A percentile compares a stretch with the other conserved stretches of the same genome.
Conservation (phyloP, 1,284 basidiomycete species). For the Ceratobasidium sp. region DNA sequence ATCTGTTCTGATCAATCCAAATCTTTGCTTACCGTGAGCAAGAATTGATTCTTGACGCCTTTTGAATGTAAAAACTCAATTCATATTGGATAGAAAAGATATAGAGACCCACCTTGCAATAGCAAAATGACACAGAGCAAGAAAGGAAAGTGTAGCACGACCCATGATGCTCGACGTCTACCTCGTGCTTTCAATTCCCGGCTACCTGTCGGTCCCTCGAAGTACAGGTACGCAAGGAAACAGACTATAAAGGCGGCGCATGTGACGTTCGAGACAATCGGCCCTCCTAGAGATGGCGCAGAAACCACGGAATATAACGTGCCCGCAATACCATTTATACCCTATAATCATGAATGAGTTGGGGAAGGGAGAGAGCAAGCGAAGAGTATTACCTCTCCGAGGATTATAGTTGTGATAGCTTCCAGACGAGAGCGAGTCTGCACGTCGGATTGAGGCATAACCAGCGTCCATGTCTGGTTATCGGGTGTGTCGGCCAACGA, state of each 20-base stretch:
- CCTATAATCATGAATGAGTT: background rate
- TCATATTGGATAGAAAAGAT: background rate
- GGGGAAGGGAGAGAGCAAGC: too few relatives aligned
- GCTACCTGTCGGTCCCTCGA: background rate
- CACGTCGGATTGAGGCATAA: slow-evolving; percentile 10
- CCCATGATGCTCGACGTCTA: background rate
- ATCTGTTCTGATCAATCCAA: too few relatives aligned
- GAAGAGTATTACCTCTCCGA: slow-evolving; percentile 32
- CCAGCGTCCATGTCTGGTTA: background rate
- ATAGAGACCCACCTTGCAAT: background rate
- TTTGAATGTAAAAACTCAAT: background rate
- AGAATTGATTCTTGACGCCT: slow-evolving; percentile 22
- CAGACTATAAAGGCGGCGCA: slow-evolving; percentile 10
- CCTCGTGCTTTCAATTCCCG: background rate
- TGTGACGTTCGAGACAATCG: background rate
- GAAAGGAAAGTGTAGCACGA: slow-evolving; percentile 7
- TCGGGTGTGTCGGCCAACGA: background rate
- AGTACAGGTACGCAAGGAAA: slow-evolving; percentile 26
- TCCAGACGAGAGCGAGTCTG: background rate
- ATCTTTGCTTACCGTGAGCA: background rate
- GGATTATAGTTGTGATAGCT: slow-evolving; percentile 17
- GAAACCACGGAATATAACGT: background rate
- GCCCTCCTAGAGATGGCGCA: background rate
- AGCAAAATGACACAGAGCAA: background rate
- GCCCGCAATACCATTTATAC: slow-evolving; percentile 16